phyloP scores from a whole-genome alignment of 2,329 filamentous ascomycete species.

The Hypomyces rosellus region DNA sequence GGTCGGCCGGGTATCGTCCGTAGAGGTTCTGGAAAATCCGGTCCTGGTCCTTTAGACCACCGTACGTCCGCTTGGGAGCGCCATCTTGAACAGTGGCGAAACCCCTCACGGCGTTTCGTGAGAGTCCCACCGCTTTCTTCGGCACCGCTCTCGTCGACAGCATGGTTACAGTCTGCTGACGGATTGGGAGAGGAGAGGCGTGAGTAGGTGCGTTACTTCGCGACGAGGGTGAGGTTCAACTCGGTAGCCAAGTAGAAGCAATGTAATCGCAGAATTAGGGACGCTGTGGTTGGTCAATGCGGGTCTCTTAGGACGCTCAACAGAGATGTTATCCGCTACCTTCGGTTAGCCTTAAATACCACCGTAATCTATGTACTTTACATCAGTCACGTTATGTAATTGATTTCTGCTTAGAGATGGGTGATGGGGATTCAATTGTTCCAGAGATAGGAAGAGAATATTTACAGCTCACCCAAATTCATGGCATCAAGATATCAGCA shows the following conservation, averaged over 20 bases:
- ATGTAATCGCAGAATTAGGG: conserved; percentile 32
- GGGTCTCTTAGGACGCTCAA: not conserved
- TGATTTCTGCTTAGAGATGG: too few species aligned
- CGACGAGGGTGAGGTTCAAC: conserved; percentile 22
- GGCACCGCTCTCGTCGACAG: conserved; percentile 39
- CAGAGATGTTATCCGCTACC: too few species aligned
- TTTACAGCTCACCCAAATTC: too few species aligned
- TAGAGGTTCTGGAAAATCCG: conserved; percentile 99
- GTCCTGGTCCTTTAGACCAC: conserved; percentile 91
- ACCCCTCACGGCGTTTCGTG: conserved; percentile 50
- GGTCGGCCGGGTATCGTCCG: conserved; percentile 80
- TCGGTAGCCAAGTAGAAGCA: conserved; percentile 6
- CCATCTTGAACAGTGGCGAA: conserved; percentile 78
- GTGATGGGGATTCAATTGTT: too few species aligned
- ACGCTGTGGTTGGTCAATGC: conserved; percentile 37
- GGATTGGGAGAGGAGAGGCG: conserved; percentile 23
- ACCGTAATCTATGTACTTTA: too few species aligned
- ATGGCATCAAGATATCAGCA: too few species aligned
- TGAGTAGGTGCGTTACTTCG: conserved; percentile 31
- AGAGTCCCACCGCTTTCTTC: conserved; percentile 32
- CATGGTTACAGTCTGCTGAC: conserved; percentile 32
- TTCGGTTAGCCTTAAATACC: too few species aligned
- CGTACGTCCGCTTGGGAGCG: conserved; percentile 65
- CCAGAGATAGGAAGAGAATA: too few species aligned
- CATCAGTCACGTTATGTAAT: too few species aligned